Evolutionary conservation across 768 basidiomycete species (phyloP).

Genomic region (Tylopilus felleus): DNA sequence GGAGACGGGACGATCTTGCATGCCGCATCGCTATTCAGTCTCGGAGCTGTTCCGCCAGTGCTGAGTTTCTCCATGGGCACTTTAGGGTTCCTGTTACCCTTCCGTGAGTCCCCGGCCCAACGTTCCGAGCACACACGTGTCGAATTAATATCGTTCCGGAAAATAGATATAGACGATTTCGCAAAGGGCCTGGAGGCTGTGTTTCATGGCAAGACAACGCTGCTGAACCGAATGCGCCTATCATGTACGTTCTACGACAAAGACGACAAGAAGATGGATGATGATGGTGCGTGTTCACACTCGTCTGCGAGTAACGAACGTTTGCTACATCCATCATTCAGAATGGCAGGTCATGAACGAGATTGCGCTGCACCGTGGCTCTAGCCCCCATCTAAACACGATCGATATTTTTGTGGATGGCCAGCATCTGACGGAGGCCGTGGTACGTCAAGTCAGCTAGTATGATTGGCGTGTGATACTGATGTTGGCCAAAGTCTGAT

Average conservation of each 20-base stretch:
- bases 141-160: neutral
- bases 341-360: slow-evolving; percentile 99
- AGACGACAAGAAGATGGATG: slow-evolving; percentile 54
- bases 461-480: slow-evolving; percentile 12
- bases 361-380: slow-evolving; percentile 86
- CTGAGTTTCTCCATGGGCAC: slow-evolving; percentile 70
- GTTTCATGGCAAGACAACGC: slow-evolving; percentile 72
- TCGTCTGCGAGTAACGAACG: neutral
- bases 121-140: neutral
- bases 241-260: slow-evolving; percentile 74
- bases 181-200: slow-evolving; percentile 76
- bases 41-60: slow-evolving; percentile 89
- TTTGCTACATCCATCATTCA: slow-evolving; percentile 23
- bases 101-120: slow-evolving; percentile 56
- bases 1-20: slow-evolving; percentile 96
- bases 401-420: slow-evolving; percentile 94
- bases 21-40: slow-evolving; percentile 85
- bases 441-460: slow-evolving; percentile 52
- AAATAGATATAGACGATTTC: slow-evolving; percentile 83
- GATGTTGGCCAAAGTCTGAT: slow-evolving; percentile 60
- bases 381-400: slow-evolving; percentile 87
- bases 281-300: slow-evolving; percentile 47
- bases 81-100: slow-evolving; percentile 89
- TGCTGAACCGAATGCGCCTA: slow-evolving; percentile 87
- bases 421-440: slow-evolving; percentile 92